These are phyloP conservation scores for Lactarius sp. DNA, from an alignment of 768 basidiomycete species.

Conservation along the genomic window DNA sequence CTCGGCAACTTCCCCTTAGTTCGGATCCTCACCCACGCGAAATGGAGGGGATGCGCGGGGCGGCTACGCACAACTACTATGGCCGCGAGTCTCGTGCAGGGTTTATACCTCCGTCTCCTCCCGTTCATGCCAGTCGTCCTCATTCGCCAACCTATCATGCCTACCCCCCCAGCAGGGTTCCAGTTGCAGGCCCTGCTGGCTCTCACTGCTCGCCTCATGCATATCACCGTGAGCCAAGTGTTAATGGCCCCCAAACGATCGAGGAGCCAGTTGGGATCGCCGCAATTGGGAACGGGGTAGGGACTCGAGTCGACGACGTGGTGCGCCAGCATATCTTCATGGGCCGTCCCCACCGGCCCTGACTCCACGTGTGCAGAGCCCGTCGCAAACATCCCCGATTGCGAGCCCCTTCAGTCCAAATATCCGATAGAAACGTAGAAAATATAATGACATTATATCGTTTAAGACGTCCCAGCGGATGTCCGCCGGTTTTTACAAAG, in stretches of 20 bases:
- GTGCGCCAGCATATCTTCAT: slow-evolving; percentile 32
- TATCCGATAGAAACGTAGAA: too few species aligned
- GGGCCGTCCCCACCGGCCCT: slow-evolving; percentile 32
- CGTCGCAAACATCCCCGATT: slow-evolving; percentile 52
- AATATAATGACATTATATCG: too few species aligned
- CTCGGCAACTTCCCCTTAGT: slow-evolving; percentile 62
- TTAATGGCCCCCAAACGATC: slow-evolving; percentile 46
- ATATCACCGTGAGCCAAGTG: slow-evolving; percentile 47
- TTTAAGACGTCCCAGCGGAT: too few species aligned
- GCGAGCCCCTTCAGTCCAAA: too few species aligned
- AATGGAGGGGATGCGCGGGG: slow-evolving; percentile 48
- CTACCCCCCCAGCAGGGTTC: slow-evolving; percentile 47
- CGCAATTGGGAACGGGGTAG: slow-evolving; percentile 53
- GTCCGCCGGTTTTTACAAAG: too few species aligned
- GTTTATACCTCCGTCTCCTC: slow-evolving; percentile 59
- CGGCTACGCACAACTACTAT: slow-evolving; percentile 53
- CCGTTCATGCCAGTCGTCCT: slow-evolving; percentile 40
- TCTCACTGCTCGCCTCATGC: slow-evolving; percentile 58
- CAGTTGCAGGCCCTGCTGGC: slow-evolving; percentile 43
- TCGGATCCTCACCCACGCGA: slow-evolving; percentile 50
- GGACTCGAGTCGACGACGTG: slow-evolving; percentile 21
- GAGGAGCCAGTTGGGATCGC: slow-evolving; percentile 58
- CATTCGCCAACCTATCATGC: slow-evolving; percentile 49
- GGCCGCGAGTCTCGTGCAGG: slow-evolving; percentile 47
- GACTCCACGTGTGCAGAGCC: slow-evolving; percentile 42